Base-by-base conservation (phyloP, 2,329 filamentous ascomycete species). In the Elsinoe arachidis region DNA sequence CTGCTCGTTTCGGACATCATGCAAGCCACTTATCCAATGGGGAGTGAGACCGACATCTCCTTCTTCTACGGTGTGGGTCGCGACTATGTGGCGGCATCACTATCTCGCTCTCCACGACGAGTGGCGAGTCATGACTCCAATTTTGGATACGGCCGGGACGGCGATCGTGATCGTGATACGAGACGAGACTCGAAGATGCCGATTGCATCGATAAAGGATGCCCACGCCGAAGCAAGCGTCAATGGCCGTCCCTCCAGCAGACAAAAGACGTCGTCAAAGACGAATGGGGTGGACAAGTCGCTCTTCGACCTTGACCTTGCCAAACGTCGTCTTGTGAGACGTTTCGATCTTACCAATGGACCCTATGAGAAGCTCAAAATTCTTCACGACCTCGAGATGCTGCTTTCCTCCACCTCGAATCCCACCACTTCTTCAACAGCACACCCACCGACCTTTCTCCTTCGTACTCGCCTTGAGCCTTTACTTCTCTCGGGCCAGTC, bases 11-110 rank as follows among this genome's bases (percentile, higher is more conserved):
- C 92, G 52, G 93, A 99, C 68, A 78, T 97, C 3, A 90, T 91
- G 5, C 90, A 86, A 39, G 81, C 89, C 30, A 86, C 96, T 1
- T 93, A 95, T 70, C 83, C 85, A n/a, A 82, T 82, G 53, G 93
- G 93, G 2, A 95, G 90, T 41, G 93, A 99, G 73, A 97, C 92
- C 0, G 93, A 97, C 69, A 78, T 78, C 2, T 96, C 92, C 87
- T 93, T 96, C 63, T 73, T 74, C 49, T 78, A 81, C 55, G 81
- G 81, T 12, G 70, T 90, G 11, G 72, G 74, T 2, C 70, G 74
- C 49, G 73, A 75, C 55, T 56, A 34, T 23, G 15, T 52, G n/a
- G 58, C 52, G 15, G 33, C 53, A 14, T 53, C 46, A n/a, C 7
- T 23, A 2, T 39, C 51, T 5, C 37, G 21, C 3, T 23, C 21